phyloP scores from a whole-genome alignment of 495 filamentous ascomycete genomes.

The Venustampulla echinocandica region DNA sequence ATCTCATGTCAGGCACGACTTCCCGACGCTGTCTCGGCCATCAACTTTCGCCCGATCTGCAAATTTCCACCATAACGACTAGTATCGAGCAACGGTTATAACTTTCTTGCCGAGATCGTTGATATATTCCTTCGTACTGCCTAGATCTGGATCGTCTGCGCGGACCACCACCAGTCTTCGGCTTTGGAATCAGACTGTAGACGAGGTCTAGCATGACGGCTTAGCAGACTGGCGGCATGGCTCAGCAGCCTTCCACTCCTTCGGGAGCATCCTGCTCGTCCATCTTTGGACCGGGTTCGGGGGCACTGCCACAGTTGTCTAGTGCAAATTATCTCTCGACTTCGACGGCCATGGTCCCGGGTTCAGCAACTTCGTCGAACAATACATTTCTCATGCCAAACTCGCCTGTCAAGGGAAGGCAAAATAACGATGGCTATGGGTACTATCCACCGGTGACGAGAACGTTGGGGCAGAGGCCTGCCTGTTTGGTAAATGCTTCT shows the following conservation, averaged over 20 bases:
- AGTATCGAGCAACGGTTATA: no score
- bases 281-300: slow-evolving; percentile 16
- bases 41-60: no score
- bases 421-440: slow-evolving; percentile 52
- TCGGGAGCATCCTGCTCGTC: slow-evolving; percentile 9
- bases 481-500: slow-evolving; percentile 94
- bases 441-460: slow-evolving; percentile 76
- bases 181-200: no score
- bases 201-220: slow-evolving; percentile 7
- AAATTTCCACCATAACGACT: no score
- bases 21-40: no score
- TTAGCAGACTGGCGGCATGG: slow-evolving; percentile 8
- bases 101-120: no score
- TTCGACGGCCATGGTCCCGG: slow-evolving; percentile 25
- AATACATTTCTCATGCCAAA: slow-evolving; percentile 81
- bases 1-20: no score
- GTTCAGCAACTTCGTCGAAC: slow-evolving; percentile 47
- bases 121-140: no score
- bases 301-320: background rate
- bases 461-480: slow-evolving; percentile 77
- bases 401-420: slow-evolving; percentile 57
- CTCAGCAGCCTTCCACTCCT: slow-evolving; percentile 25
- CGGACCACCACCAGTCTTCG: no score
- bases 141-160: no score
- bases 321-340: slow-evolving; percentile 7